Percentiles rank a stretch among this genome's conserved stretches.
Evolutionary conservation across 345 rosid species (phyloP).

Genomic region (Brassica rapa): DNA sequence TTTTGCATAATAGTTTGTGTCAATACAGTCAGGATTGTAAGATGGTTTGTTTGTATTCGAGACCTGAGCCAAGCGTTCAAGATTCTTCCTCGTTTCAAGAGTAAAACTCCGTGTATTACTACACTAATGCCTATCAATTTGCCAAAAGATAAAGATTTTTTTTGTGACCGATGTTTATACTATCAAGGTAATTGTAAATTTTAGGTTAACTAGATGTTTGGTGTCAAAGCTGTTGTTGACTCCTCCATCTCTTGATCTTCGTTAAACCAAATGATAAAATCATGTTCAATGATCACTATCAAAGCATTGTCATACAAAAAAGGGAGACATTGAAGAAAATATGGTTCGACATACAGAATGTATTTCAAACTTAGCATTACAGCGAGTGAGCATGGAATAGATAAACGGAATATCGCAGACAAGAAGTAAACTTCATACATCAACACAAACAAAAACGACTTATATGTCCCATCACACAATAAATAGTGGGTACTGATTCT

Average conservation of each 20-base stretch:
- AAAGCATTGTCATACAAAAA: too few relatives aligned
- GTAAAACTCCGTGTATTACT: not conserved
- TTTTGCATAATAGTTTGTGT: too few relatives aligned
- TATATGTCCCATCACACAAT: not conserved
- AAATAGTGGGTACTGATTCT: too few relatives aligned
- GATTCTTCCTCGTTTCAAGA: slow-evolving; percentile 38
- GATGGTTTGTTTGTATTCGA: slow-evolving; percentile 54
- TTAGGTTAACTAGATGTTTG: not conserved
- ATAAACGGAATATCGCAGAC: not conserved
- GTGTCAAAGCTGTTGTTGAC: not conserved
- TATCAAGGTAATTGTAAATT: not conserved
- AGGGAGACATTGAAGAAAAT: not conserved
- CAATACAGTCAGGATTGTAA: too few relatives aligned
- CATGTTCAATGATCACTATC: not conserved
- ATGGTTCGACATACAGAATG: not conserved
- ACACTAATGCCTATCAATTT: not conserved
- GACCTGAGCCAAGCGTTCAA: slow-evolving; percentile 47
- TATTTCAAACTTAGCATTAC: not conserved
- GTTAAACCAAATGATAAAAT: not conserved
- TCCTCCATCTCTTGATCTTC: not conserved
- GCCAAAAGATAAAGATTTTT: not conserved
- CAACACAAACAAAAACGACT: not conserved
- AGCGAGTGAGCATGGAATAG: not conserved
- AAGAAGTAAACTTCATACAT: too few relatives aligned
- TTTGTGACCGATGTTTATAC: not conserved